These are phyloP conservation scores for Venturia nashicola DNA, from an alignment of 2,329 filamentous ascomycete genomes.

Conservation along the genomic window DNA sequence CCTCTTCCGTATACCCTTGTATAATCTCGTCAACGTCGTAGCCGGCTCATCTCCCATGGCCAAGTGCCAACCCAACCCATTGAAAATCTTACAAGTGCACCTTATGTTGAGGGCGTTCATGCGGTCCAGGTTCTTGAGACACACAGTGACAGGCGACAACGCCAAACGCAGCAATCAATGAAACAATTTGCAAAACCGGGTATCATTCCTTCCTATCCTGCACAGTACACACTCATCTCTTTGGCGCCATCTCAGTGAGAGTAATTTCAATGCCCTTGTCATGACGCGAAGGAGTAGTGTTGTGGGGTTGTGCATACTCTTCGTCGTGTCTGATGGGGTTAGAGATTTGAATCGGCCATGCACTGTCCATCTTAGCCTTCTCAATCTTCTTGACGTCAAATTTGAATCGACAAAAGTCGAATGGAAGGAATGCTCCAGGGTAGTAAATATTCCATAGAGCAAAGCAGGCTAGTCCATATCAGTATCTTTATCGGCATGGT, in stretches of 20 bases:
- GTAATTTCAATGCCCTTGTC: conserved; percentile 5
- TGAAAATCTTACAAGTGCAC: too few relatives aligned
- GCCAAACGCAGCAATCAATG: too few relatives aligned
- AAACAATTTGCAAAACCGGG: neutral
- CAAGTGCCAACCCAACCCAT: too few relatives aligned
- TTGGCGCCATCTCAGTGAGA: neutral
- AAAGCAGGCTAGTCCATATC: neutral
- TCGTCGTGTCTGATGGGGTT: neutral
- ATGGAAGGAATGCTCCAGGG: conserved; percentile 3
- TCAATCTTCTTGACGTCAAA: conserved; percentile 8
- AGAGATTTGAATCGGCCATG: conserved; percentile 7
- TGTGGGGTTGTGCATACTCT: neutral
- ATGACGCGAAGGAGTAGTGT: neutral
- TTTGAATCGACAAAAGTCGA: conserved; percentile 3
- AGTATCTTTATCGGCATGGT: neutral
- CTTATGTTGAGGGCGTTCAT: too few relatives aligned
- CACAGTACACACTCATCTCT: neutral
- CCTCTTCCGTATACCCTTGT: too few relatives aligned
- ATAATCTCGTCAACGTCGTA: too few relatives aligned
- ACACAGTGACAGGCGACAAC: too few relatives aligned
- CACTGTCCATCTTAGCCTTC: neutral
- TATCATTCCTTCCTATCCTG: neutral
- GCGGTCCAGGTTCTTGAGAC: too few relatives aligned
- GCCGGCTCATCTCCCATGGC: too few relatives aligned
- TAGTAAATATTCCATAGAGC: neutral